These are phyloP conservation scores for Cytidiella melzeri DNA, from an alignment of 768 basidiomycete species.

Conservation along the genomic window DNA sequence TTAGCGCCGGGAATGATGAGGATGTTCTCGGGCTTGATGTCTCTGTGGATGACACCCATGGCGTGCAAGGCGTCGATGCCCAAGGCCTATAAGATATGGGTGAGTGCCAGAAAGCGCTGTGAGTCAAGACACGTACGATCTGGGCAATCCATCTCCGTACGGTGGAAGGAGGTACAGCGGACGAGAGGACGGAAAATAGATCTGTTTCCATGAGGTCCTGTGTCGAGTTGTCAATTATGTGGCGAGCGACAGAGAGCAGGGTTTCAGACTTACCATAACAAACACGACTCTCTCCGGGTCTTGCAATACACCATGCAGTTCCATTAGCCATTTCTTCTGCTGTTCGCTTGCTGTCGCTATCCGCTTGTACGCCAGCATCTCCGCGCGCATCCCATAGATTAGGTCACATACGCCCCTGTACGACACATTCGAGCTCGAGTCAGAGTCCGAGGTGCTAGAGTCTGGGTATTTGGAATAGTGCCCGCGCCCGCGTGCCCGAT, in stretches of 20 bases:
- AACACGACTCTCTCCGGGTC: constrained; percentile 18
- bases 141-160: constrained; percentile 24
- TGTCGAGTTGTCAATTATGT: too few species aligned
- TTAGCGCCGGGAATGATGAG: constrained; percentile 24
- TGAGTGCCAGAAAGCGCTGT: not conserved
- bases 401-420: not conserved
- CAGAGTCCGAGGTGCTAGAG: not conserved
- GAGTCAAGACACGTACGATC: constrained; percentile 16
- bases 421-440: not conserved
- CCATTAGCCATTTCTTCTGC: constrained; percentile 19
- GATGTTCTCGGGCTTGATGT: constrained; percentile 56
- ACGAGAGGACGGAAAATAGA: constrained; percentile 9
- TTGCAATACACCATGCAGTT: constrained; percentile 22
- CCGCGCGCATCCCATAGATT: constrained; percentile 11
- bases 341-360: constrained; percentile 17
- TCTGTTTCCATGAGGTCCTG: constrained; percentile 17
- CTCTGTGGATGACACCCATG: constrained; percentile 51
- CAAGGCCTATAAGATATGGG: constrained; percentile 18
- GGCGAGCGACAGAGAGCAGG: not conserved
- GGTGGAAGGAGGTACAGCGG: not conserved
- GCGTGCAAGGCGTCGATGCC: constrained; percentile 36
- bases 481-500: constrained; percentile 1
- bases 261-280: constrained; percentile 18
- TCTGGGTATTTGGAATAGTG: not conserved
- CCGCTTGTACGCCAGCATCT: constrained; percentile 20